These are phyloP conservation scores for Alloteropsis semialata DNA, from an alignment of 176 grass and related monocot genomes.

Conservation along the genomic window DNA sequence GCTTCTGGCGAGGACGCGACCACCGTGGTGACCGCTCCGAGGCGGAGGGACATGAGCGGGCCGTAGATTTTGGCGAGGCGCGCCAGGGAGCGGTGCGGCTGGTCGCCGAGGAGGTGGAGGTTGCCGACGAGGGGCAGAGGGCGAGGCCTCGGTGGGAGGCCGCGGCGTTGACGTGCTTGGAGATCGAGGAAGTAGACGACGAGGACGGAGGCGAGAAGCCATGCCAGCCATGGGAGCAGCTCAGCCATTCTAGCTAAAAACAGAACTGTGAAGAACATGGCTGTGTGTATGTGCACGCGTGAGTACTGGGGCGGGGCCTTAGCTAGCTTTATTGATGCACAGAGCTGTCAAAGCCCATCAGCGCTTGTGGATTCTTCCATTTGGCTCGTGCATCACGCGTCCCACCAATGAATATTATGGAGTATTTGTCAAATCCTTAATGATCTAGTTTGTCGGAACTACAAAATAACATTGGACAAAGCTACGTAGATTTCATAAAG, in stretches of 20 bases:
- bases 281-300: not conserved
- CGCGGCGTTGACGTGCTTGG: not conserved
- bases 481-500: no score
- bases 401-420: no score
- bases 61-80: not conserved
- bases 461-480: no score
- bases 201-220: not conserved
- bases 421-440: no score
- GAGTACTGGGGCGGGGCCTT: not conserved
- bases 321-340: not conserved
- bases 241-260: not conserved
- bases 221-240: not conserved
- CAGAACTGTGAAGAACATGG: not conserved
- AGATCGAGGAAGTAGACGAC: not conserved
- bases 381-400: not conserved
- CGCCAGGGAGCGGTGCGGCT: constrained; percentile 4
- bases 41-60: constrained; percentile 15
- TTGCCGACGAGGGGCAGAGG: not conserved
- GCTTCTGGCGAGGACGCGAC: not conserved
- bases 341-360: not conserved
- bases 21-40: not conserved
- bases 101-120: constrained; percentile 4
- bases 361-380: not conserved
- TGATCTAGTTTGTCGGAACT: no score
- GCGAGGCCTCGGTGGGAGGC: not conserved